A percentile compares a stretch with the other conserved stretches of the same genome.
Conservation (phyloP, 75 land plant species). For the Pinus tabuliformis region DNA sequence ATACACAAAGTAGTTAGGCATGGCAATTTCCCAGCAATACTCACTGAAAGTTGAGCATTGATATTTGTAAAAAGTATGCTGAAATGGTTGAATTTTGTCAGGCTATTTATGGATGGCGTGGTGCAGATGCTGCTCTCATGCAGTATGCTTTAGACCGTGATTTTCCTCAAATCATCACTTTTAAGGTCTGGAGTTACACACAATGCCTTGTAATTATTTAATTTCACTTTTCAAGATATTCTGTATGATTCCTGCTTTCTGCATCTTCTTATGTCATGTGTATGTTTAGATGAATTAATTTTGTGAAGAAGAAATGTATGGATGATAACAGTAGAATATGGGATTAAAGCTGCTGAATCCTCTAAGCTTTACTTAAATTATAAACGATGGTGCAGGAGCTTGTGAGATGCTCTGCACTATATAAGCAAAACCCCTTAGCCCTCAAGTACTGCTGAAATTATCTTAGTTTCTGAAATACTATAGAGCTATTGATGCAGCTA, state of each 20-base stretch:
- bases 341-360: too few relatives aligned
- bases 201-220: background rate
- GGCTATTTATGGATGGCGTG: constrained; percentile 33
- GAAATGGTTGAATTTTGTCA: constrained; percentile 2
- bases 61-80: background rate
- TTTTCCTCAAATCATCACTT: constrained; percentile 17
- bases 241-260: background rate
- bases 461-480: too few relatives aligned
- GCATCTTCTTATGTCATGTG: background rate
- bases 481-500: too few relatives aligned
- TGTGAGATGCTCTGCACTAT: too few relatives aligned
- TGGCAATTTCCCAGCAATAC: too few relatives aligned
- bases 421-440: too few relatives aligned
- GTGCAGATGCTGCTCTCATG: constrained; percentile 19
- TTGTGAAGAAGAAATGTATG: background rate
- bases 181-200: constrained; percentile 10
- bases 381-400: too few relatives aligned
- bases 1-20: too few relatives aligned
- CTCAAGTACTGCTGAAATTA: too few relatives aligned
- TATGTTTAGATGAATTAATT: background rate
- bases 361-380: too few relatives aligned
- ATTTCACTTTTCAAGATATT: background rate
- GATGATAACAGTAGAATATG: background rate
- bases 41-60: background rate
- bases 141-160: constrained; percentile 13